phyloP scores from a whole-genome alignment of 306 rosid species.

The Delonix regia region DNA sequence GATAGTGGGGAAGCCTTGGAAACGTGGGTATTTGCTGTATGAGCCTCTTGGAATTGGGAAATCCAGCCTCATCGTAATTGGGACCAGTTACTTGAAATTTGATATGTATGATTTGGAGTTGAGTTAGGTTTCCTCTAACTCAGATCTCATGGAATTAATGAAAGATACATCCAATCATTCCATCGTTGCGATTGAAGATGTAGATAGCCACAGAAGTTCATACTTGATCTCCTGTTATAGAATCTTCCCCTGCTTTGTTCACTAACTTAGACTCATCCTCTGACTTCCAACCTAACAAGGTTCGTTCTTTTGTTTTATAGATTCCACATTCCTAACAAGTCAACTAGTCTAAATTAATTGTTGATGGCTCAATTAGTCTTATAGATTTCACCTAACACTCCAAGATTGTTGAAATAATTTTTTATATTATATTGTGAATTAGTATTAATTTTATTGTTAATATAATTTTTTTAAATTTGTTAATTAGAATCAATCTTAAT shows the following conservation, averaged over 20 bases:
- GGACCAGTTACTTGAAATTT: conserved; percentile 44
- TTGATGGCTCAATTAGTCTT: too few species aligned
- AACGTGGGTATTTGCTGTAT: conserved; percentile 48
- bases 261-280: background rate
- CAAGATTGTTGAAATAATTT: too few species aligned
- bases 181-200: conserved; percentile 53
- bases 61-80: conserved; percentile 48
- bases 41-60: conserved; percentile 56
- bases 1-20: conserved; percentile 55
- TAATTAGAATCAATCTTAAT: too few species aligned
- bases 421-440: too few species aligned
- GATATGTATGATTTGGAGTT: conserved; percentile 55
- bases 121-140: conserved; percentile 22
- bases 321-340: too few species aligned
- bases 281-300: too few species aligned
- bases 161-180: conserved; percentile 37
- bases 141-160: conserved; percentile 33
- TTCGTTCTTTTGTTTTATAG: too few species aligned
- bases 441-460: too few species aligned
- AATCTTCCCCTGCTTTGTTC: too few species aligned
- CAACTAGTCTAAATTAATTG: too few species aligned
- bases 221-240: background rate
- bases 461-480: too few species aligned
- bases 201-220: conserved; percentile 47
- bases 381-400: too few species aligned